phyloP scores from a whole-genome alignment of 495 filamentous ascomycete species.

The Aspergillus leporis region DNA sequence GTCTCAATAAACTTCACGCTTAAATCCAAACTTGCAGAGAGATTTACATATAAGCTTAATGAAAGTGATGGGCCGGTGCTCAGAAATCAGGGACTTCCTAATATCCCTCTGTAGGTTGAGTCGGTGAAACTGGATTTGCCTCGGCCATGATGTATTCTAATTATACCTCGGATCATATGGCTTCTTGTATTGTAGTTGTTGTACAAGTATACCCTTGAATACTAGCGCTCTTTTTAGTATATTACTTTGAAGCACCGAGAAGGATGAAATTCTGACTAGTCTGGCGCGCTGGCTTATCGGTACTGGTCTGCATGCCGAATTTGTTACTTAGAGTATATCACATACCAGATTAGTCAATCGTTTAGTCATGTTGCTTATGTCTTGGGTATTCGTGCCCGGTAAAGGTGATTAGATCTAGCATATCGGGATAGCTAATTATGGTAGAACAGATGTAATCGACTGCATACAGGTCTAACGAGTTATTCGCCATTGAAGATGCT shows the following conservation, averaged over 20 bases:
- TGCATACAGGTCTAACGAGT: background rate
- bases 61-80: background rate
- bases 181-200: slow-evolving; percentile 33
- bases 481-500: background rate
- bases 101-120: background rate
- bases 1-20: slow-evolving; percentile 2
- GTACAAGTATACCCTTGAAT: slow-evolving; percentile 35
- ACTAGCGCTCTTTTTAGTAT: background rate
- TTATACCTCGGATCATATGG: slow-evolving; percentile 1
- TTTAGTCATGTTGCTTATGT: background rate
- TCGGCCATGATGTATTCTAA: slow-evolving; percentile 4
- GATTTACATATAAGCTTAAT: background rate
- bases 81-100: background rate
- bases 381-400: background rate
- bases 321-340: background rate
- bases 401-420: slow-evolving; percentile 4
- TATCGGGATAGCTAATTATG: background rate
- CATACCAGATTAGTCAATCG: background rate
- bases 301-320: background rate
- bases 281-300: background rate
- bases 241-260: background rate
- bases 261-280: background rate
- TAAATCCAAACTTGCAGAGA: background rate
- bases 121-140: background rate
- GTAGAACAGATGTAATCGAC: background rate